A percentile compares a stretch with the other conserved stretches of the same genome.
Evolutionary conservation across 2,329 filamentous ascomycete species (phyloP).

Genomic region (Coniosporium tulheliwenetii): DNA sequence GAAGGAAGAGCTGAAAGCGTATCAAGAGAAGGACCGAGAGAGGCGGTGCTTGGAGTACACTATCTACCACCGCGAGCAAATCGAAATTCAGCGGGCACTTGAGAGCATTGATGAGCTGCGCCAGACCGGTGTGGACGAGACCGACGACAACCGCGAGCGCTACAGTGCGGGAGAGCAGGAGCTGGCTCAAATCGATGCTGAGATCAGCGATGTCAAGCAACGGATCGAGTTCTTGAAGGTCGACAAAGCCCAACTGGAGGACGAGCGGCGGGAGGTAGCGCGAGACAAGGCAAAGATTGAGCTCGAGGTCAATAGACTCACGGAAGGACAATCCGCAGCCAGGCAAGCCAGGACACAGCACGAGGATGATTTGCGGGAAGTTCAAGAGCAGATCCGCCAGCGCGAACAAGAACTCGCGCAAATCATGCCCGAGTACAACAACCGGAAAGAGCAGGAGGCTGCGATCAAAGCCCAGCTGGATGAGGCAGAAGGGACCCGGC

Average conservation of each 20-base stretch:
- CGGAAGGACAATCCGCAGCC: conserved; percentile 66
- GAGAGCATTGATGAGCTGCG: conserved; percentile 71
- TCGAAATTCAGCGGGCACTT: conserved; percentile 59
- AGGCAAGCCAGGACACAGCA: conserved; percentile 59
- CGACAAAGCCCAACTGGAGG: conserved; percentile 75
- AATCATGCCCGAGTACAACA: conserved; percentile 62
- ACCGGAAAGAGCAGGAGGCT: conserved; percentile 57
- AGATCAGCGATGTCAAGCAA: conserved; percentile 66
- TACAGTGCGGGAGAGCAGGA: conserved; percentile 68
- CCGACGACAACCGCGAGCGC: conserved; percentile 62
- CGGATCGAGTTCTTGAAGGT: conserved; percentile 72
- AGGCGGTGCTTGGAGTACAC: conserved; percentile 87
- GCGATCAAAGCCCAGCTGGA: conserved; percentile 57
- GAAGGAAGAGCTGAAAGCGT: conserved; percentile 86
- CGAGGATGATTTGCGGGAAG: conserved; percentile 53
- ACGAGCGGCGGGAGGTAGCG: conserved; percentile 71
- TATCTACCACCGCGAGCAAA: conserved; percentile 79
- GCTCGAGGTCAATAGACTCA: conserved; percentile 64
- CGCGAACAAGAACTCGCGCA: conserved; percentile 63
- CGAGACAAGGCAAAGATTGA: conserved; percentile 73
- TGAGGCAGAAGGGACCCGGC: conserved; percentile 56
- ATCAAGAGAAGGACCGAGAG: conserved; percentile 89
- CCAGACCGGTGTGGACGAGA: conserved; percentile 68
- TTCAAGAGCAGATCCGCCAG: conserved; percentile 57
- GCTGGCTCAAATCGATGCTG: conserved; percentile 58